A percentile compares a stretch with the other conserved stretches of the same genome.
Evolutionary conservation across 2,329 filamentous ascomycete species (phyloP).

Genomic region (Venturia asperata): DNA sequence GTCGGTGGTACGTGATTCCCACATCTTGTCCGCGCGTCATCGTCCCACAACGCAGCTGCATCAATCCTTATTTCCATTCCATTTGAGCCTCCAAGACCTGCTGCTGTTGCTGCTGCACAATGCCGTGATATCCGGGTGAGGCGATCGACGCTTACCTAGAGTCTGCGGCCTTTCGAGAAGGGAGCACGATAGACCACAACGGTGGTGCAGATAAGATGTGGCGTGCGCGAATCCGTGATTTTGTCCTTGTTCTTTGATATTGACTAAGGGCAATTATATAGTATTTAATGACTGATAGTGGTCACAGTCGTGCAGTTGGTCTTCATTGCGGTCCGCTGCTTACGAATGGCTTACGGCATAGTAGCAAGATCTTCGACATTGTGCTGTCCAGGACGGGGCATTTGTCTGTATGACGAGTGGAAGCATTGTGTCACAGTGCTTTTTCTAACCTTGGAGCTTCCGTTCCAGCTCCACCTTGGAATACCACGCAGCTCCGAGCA

Average conservation of each 20-base stretch:
- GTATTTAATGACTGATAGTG: no score
- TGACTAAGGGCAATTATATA: no score
- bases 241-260: no score
- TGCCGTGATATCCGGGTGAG: not conserved
- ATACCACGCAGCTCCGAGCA: conserved; percentile 19
- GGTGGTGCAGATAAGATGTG: not conserved
- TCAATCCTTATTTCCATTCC: not conserved
- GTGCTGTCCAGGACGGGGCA: not conserved
- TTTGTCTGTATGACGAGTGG: not conserved
- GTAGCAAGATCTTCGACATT: not conserved
- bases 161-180: not conserved
- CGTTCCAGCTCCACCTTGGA: conserved; percentile 17
- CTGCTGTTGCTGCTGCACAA: not conserved
- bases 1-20: not conserved
- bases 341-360: no score
- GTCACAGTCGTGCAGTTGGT: no score
- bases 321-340: no score
- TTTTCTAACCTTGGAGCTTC: conserved; percentile 3
- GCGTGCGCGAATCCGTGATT: not conserved
- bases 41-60: not conserved
- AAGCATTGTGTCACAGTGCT: not conserved
- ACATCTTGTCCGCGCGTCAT: not conserved
- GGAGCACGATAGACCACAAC: not conserved
- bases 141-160: not conserved
- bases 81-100: not conserved